Base-by-base conservation (phyloP, 2,329 filamentous ascomycete genomes). In the Basipetospora chlamydospora region DNA sequence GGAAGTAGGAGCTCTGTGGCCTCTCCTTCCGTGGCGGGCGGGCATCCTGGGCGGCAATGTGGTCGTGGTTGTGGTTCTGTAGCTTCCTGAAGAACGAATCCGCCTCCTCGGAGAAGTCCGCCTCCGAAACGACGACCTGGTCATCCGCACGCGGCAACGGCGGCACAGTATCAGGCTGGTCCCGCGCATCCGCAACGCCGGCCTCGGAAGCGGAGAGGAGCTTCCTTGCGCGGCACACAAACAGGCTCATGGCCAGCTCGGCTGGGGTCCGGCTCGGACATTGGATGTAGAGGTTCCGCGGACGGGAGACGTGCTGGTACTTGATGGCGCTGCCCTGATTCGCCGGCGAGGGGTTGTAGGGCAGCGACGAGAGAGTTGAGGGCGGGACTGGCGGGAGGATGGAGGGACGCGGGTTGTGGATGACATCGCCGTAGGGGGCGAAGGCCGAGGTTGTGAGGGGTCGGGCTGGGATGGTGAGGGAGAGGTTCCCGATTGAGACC, bases 261-360 rank as follows among this genome's bases (percentile, higher is more conserved):
- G 68, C 69, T 2, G 67, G 54, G 44, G 56, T 61, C 32, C 66
- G 58, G 51, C 72, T 80, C 2, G 76, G 73, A 0, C 77, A 69
- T 39, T 72, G 62, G n/a, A 55, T 51, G 55, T 94, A 93, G 42
- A 76, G 66, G 54, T 92, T 73, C 22, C 64, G 61, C 46, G 88
- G 67, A 29, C 70, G 66, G n/a, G 84, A 83, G 42, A 93, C 76
- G 50, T 83, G 70, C 42, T 78, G 70, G 57, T 90, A 92, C 56
- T 93, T 93, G 50, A 88, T 74, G 12, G 90, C 88, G 16, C 77
- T 79, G 49, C 83, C 83, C 62, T 96, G 87, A 63, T 96, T 96
- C 32, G 77, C 72, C 3, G 73, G 66, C 4, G 77, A 60, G 38
- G 70, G 61, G 43, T 64, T 61, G 48, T 60, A 54, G 18, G 67